phyloP scores from a whole-genome alignment of 345 rosid species.

The Brassica cretica region DNA sequence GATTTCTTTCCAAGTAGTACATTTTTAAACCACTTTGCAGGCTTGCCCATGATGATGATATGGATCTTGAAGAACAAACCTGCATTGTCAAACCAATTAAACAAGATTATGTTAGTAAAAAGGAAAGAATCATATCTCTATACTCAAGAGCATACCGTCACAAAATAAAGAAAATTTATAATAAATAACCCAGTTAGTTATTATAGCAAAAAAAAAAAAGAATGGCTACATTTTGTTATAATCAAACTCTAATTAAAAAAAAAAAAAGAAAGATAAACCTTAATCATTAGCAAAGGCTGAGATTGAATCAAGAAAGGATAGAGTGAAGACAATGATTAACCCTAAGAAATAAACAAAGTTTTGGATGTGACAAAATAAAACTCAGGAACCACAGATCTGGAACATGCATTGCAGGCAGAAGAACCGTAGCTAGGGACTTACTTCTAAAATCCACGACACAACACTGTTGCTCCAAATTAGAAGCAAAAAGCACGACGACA shows the following conservation, averaged over 20 bases:
- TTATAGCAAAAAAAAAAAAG: neutral
- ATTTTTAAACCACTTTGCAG: constrained; percentile 81
- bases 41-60: constrained; percentile 63
- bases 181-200: too few relatives aligned
- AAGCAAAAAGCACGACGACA: constrained; percentile 8
- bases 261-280: neutral
- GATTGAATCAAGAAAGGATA: neutral
- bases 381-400: constrained; percentile 55
- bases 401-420: constrained; percentile 42
- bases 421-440: constrained; percentile 13
- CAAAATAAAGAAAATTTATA: neutral
- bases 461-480: constrained; percentile 37
- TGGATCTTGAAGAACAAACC: constrained; percentile 6
- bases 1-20: constrained; percentile 80
- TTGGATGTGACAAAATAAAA: neutral
- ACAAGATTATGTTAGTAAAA: constrained; percentile 12
- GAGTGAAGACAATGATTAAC: constrained; percentile 8
- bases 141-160: too few relatives aligned
- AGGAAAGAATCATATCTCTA: neutral
- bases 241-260: constrained; percentile 5
- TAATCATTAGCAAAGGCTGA: constrained; percentile 7
- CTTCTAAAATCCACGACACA: constrained; percentile 50
- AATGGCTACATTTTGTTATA: neutral
- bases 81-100: constrained; percentile 32
- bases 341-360: neutral